Evolutionary conservation across 305 asterid species (phyloP), one percentile per base, ranked within the genome.

Genomic region (Rubia tinctorum): DNA sequence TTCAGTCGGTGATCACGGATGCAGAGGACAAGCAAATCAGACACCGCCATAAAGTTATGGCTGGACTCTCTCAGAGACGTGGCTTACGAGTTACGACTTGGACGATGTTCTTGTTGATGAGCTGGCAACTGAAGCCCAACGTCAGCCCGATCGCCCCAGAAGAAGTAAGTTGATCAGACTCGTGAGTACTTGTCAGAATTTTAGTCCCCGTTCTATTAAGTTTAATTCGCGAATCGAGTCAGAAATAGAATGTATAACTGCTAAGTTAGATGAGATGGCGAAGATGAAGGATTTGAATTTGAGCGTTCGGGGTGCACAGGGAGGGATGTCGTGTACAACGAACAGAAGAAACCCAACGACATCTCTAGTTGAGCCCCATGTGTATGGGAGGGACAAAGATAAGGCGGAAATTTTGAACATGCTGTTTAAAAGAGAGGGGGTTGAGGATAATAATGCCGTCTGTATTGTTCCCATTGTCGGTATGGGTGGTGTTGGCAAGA

Each of bases 81-180:
- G 81, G 84, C 86, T n/a, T n/a, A n/a, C n/a, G n/a, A n/a, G n/a
- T 64, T 89, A 86, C 65, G 92, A 87, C 77, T 83, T 87, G 78
- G 92, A 87, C 67, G 95, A 89, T 74, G 39, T 89, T 37, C 67
- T n/a, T n/a, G n/a, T 86, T 76, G 96, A 88, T 72, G 93, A 89
- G 80, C 81, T 89, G 72, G 79, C 77, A 49, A 86, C 88, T 55
- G 84, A 73, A 76, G 85, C 84, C 53, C 39, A 68, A 60, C 75
- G 78, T 39, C 83, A 80, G 69, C 84, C 77, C 44, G 56, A 75
- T 45, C 81, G 69, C 20, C 79, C 69, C 18, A 73, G 72, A 64
- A 62, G 71, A 44, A 75, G 85, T 66, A 65, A 64, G 76, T 73
- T 86, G 0, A 45, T 81, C 82, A 87, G 68, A 67, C 51, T 85